Conservation (phyloP, 495 filamentous ascomycete species). For the Annulohypoxylon maeteangense region DNA sequence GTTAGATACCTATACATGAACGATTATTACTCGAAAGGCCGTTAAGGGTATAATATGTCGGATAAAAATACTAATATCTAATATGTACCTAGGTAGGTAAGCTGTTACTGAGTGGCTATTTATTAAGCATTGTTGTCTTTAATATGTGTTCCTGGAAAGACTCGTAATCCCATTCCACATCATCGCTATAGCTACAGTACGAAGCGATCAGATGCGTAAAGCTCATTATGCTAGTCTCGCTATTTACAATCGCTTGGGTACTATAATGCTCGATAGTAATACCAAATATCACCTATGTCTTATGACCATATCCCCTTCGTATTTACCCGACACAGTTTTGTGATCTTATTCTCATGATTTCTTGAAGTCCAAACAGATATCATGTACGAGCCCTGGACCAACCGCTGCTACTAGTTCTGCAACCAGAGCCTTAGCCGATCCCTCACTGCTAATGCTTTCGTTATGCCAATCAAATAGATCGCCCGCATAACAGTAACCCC, state of each 20-base stretch:
- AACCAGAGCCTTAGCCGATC: conserved; percentile 67
- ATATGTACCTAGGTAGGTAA: too few relatives aligned
- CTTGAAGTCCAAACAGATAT: conserved; percentile 60
- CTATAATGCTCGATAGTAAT: too few relatives aligned
- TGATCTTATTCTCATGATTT: conserved; percentile 19
- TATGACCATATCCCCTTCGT: too few relatives aligned
- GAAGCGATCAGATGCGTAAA: neutral
- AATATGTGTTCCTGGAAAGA: neutral
- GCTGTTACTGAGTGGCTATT: too few relatives aligned
- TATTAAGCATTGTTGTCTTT: neutral
- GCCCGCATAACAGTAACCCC: conserved; percentile 50
- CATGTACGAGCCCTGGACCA: conserved; percentile 71
- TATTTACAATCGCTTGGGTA: neutral
- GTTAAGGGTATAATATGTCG: too few relatives aligned
- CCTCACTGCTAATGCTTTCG: conserved; percentile 48
- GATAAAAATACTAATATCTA: too few relatives aligned
- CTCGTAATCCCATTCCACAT: neutral
- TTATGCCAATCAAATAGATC: conserved; percentile 75
- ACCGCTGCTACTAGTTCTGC: conserved; percentile 82
- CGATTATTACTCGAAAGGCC: too few relatives aligned
- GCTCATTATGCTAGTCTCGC: neutral
- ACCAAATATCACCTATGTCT: too few relatives aligned
- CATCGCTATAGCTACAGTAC: neutral
- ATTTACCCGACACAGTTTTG: too few relatives aligned
- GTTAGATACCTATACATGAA: too few relatives aligned